Base-by-base conservation (phyloP, 371 early-diverging fungal species). In the Entomophthora muscae region DNA sequence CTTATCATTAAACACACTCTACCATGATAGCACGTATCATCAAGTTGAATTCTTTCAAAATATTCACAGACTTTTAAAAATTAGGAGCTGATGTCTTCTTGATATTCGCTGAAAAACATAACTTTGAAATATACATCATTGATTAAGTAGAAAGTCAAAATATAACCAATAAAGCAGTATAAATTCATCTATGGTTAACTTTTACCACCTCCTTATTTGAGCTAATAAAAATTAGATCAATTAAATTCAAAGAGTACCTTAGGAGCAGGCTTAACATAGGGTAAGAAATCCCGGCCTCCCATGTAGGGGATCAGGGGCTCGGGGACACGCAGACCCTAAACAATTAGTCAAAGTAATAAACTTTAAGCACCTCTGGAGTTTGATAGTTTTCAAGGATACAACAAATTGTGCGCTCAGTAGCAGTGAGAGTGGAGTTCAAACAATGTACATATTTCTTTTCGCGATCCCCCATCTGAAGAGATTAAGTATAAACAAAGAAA, bases 341-440 rank as follows among this genome's bases (percentile, higher is more conserved):
- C 71, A 66, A 65, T 21, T 66, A 63, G 56, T 66, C 65, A 53
- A 22, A 57, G 24, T n/a, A 0, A 5, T 61, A 28, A 17, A 33
- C 23, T 22, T 51, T 28, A 26, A 57, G 57, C 59, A 67, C 67
- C 21, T 81, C 80, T 64, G 79, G 80, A 31, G 97, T 97, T 75
- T 99, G 99, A 78, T 92, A 95, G 80, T 88, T 99, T 75, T 99
- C 99, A 63, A 99, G 74, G 57, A 99, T 75, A 75, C 95, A 95
- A 76, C 99, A 99, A 55, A 99, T 76, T 27, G 99, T 89, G 65
- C 99, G 86, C 69, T 98, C 98, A 53, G 98, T 94, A 56, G 99
- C 99, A 65, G 94, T 93, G 51, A 99, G 79, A 0, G 99, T 99
- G 63, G 94, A 88, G 84, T 99, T 99, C 64, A 99, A 84, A 76